Conservation (phyloP, 2,329 filamentous ascomycete species). For the Neoscytalidium dimidiatum region DNA sequence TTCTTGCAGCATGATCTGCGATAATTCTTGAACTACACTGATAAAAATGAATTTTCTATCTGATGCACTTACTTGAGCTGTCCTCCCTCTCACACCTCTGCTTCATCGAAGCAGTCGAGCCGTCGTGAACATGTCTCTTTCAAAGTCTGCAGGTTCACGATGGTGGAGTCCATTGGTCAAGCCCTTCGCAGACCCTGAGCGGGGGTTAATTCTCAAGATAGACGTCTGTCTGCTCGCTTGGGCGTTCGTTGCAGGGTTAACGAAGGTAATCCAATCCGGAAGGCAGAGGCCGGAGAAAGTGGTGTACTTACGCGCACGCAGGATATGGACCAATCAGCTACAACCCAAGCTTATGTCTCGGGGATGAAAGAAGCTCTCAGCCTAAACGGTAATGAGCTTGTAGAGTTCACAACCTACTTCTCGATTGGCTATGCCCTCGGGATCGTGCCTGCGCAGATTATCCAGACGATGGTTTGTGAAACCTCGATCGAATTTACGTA, state of each 20-base stretch:
- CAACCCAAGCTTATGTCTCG: slow-evolving; percentile 21
- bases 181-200: slow-evolving; percentile 20
- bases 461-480: slow-evolving; percentile 22
- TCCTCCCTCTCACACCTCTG: background rate
- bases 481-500: too few relatives aligned
- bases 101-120: background rate
- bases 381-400: slow-evolving; percentile 23
- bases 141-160: background rate
- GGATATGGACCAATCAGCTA: slow-evolving; percentile 60
- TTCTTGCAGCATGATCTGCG: background rate
- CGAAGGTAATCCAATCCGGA: slow-evolving; percentile 60
- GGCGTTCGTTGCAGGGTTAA: slow-evolving; percentile 22
- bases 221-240: slow-evolving; percentile 22
- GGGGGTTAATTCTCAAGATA: slow-evolving; percentile 18
- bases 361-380: slow-evolving; percentile 24
- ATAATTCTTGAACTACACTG: background rate
- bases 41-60: background rate
- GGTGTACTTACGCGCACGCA: slow-evolving; percentile 45
- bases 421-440: slow-evolving; percentile 16
- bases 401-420: slow-evolving; percentile 21
- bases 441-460: slow-evolving; percentile 13
- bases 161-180: slow-evolving; percentile 14
- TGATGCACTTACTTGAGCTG: background rate
- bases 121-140: background rate
- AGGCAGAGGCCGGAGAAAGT: slow-evolving; percentile 62